Conservation (phyloP, 257 asterid genomes). For the Forsythia viridissima region DNA sequence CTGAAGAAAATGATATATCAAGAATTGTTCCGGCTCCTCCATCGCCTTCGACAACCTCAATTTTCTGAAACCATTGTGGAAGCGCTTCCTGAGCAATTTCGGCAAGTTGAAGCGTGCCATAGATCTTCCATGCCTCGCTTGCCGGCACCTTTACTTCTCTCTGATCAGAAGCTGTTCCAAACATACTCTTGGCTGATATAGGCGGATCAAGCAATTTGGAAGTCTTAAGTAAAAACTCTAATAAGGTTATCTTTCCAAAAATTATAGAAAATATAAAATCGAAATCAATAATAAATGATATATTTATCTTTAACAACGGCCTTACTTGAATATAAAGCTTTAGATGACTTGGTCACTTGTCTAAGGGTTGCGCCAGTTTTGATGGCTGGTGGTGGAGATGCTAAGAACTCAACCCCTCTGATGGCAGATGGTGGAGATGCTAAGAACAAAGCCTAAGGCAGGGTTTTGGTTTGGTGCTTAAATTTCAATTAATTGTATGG, state of each 20-base stretch:
- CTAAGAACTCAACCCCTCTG: too few species aligned
- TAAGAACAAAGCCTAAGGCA: background rate
- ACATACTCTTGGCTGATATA: slow-evolving; percentile 17
- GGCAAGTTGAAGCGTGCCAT: slow-evolving; percentile 43
- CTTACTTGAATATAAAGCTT: too few species aligned
- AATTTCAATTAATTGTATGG: background rate
- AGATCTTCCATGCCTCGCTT: slow-evolving; percentile 65
- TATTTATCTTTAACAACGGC: too few species aligned
- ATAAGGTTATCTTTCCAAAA: too few species aligned
- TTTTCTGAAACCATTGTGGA: slow-evolving; percentile 32
- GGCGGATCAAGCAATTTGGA: background rate
- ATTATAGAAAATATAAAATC: too few species aligned
- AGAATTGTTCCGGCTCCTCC: slow-evolving; percentile 59
- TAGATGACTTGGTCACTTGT: too few species aligned
- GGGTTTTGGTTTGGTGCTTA: background rate
- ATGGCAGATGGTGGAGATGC: too few species aligned
- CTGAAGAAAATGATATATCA: slow-evolving; percentile 43
- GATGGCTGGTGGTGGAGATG: too few species aligned
- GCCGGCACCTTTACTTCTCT: slow-evolving; percentile 46
- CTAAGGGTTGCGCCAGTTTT: too few species aligned
- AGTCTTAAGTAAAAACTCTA: background rate
- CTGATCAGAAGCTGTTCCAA: slow-evolving; percentile 45
- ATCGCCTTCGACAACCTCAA: slow-evolving; percentile 55
- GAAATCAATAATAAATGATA: too few species aligned
- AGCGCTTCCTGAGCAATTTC: slow-evolving; percentile 31